Evolutionary conservation across 2,329 filamentous ascomycete genomes (phyloP).

Genomic region (Aspergillus clavatus): DNA sequence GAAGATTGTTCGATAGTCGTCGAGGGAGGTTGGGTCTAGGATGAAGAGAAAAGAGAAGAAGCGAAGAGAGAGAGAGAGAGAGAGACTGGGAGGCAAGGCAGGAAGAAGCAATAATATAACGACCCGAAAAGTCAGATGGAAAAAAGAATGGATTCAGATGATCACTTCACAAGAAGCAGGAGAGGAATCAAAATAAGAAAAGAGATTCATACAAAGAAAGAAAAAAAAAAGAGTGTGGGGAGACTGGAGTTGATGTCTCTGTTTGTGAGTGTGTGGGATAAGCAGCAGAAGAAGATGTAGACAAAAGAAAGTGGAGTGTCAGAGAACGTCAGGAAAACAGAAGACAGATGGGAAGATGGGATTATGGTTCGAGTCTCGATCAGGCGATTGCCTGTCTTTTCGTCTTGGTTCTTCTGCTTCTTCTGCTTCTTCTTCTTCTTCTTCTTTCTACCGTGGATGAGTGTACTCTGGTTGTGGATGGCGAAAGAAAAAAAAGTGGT

Average conservation of each 20-base stretch:
- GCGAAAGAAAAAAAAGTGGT: not conserved
- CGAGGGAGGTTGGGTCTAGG: conserved; percentile 1
- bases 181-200: too few relatives aligned
- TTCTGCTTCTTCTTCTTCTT: not conserved
- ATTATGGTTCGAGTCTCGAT: not conserved
- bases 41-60: conserved; percentile 2
- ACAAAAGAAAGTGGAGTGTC: not conserved
- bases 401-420: not conserved
- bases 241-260: not conserved
- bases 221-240: not conserved
- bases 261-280: not conserved
- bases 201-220: not conserved
- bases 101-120: conserved; percentile 1
- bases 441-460: not conserved
- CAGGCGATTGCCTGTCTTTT: not conserved
- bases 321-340: too few relatives aligned
- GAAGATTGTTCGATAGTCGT: conserved; percentile 4
- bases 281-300: not conserved
- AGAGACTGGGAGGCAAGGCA: not conserved
- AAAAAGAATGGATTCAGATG: not conserved
- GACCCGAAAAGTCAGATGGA: not conserved
- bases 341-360: not conserved
- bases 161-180: too few relatives aligned
- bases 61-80: not conserved
- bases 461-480: not conserved